Evolutionary conservation across 2,329 filamentous ascomycete genomes (phyloP).

Genomic region (Colletotrichum karsti): DNA sequence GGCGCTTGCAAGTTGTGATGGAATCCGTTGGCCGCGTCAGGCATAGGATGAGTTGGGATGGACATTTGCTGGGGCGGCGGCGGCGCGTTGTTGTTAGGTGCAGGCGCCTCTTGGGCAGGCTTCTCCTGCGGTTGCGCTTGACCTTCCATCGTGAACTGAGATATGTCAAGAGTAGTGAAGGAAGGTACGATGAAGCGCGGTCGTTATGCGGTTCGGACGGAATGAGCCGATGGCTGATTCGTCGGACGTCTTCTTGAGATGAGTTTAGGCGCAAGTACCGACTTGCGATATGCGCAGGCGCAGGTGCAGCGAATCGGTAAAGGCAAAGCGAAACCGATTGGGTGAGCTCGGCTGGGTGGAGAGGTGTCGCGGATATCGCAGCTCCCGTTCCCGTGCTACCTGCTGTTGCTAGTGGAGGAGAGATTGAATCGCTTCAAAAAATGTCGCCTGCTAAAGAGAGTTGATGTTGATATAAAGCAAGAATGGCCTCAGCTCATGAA

Average conservation of each 20-base stretch:
- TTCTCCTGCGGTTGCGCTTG: conserved; percentile 20
- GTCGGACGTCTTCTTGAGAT: neutral
- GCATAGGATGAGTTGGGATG: conserved; percentile 16
- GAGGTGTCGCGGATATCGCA: neutral
- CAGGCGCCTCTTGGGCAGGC: neutral
- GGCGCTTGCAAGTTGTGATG: conserved; percentile 21
- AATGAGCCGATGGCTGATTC: neutral
- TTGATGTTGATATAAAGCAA: conserved; percentile 9
- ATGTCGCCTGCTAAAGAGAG: neutral
- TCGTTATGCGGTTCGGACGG: neutral
- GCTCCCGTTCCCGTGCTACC: neutral
- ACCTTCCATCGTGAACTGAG: conserved; percentile 12
- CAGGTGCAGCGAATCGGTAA: neutral
- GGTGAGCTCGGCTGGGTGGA: neutral
- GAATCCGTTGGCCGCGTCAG: conserved; percentile 12
- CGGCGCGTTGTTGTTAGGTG: neutral
- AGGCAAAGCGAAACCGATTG: conserved; percentile 9
- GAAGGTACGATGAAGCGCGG: neutral
- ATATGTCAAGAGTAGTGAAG: neutral
- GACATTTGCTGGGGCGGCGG: neutral
- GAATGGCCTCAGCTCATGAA: neutral
- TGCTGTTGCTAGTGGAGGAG: neutral
- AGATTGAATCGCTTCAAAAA: neutral
- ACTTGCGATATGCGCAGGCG: neutral
- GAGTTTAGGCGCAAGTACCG: neutral